Conservation (phyloP, 2,329 filamentous ascomycete species). For the Alternaria brassicae region DNA sequence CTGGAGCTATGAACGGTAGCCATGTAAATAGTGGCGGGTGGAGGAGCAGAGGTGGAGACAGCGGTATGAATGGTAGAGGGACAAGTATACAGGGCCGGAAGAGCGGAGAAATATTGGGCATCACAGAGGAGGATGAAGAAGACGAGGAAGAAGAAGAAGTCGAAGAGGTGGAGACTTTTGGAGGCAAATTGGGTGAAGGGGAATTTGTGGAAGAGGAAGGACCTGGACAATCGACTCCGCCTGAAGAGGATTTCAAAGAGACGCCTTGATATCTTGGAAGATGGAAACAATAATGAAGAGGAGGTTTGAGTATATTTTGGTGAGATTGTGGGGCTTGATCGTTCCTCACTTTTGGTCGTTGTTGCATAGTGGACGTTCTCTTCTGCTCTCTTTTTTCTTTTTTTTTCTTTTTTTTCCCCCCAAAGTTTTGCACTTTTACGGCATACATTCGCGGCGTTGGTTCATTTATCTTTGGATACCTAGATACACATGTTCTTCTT, state of each 20-base stretch:
- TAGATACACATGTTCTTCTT: neutral
- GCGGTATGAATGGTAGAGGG: constrained; percentile 35
- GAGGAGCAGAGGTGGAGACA: constrained; percentile 15
- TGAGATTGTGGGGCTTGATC: neutral
- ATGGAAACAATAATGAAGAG: neutral
- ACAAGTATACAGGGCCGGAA: constrained; percentile 71
- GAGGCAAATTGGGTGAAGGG: constrained; percentile 53
- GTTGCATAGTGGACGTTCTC: neutral
- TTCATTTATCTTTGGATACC: neutral
- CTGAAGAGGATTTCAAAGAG: constrained; percentile 8
- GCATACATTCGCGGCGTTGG: constrained; percentile 1
- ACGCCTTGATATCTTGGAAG: neutral
- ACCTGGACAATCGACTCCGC: constrained; percentile 12
- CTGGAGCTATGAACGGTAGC: constrained; percentile 16
- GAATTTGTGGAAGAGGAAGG: constrained; percentile 43
- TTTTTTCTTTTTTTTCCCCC: neutral
- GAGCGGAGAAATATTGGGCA: constrained; percentile 77
- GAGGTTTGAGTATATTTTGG: neutral
- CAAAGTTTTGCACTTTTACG: neutral
- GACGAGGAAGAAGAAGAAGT: constrained; percentile 55
- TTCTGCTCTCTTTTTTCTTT: neutral
- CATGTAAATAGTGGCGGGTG: neutral
- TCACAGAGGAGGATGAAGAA: constrained; percentile 52
- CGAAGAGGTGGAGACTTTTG: constrained; percentile 68
- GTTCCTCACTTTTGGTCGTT: neutral